phyloP scores from a whole-genome alignment of 306 rosid genomes.

The Urtica urens region DNA sequence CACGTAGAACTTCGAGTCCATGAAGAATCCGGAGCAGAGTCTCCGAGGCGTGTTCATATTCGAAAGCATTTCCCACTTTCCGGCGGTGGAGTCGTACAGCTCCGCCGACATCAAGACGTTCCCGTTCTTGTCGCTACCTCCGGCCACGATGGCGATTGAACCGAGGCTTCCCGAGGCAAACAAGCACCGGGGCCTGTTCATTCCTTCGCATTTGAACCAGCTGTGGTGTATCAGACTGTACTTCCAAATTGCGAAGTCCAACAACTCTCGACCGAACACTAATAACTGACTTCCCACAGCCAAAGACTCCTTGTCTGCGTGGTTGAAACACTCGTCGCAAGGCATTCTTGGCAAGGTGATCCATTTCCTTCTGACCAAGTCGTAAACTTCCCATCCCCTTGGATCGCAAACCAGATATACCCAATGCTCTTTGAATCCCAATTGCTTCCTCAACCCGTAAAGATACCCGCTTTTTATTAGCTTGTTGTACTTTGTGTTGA shows the following conservation, averaged over 20 bases:
- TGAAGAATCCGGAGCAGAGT: slow-evolving; percentile 80
- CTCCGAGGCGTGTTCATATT: slow-evolving; percentile 78
- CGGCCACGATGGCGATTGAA: slow-evolving; percentile 74
- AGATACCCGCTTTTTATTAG: slow-evolving; percentile 58
- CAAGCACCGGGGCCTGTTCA: slow-evolving; percentile 87
- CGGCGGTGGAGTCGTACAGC: slow-evolving; percentile 56
- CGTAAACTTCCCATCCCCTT: slow-evolving; percentile 73
- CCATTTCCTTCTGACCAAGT: slow-evolving; percentile 55
- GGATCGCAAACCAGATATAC: slow-evolving; percentile 83
- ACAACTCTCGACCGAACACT: slow-evolving; percentile 76
- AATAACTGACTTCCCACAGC: slow-evolving; percentile 71
- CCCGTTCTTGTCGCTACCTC: slow-evolving; percentile 73
- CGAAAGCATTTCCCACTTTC: slow-evolving; percentile 66
- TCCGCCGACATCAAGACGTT: slow-evolving; percentile 64
- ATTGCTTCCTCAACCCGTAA: slow-evolving; percentile 52
- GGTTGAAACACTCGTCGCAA: slow-evolving; percentile 87
- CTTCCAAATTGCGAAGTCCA: slow-evolving; percentile 89
- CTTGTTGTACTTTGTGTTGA: slow-evolving; percentile 48
- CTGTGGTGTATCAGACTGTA: slow-evolving; percentile 40
- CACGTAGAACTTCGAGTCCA: slow-evolving; percentile 79
- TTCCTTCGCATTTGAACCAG: slow-evolving; percentile 68
- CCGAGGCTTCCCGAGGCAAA: slow-evolving; percentile 83
- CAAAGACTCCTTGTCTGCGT: slow-evolving; percentile 89
- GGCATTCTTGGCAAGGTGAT: slow-evolving; percentile 77
- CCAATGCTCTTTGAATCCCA: slow-evolving; percentile 63